Evolutionary conservation across 192 early-diverging fungal species (phyloP).

Genomic region (Coemansia asiatica): DNA sequence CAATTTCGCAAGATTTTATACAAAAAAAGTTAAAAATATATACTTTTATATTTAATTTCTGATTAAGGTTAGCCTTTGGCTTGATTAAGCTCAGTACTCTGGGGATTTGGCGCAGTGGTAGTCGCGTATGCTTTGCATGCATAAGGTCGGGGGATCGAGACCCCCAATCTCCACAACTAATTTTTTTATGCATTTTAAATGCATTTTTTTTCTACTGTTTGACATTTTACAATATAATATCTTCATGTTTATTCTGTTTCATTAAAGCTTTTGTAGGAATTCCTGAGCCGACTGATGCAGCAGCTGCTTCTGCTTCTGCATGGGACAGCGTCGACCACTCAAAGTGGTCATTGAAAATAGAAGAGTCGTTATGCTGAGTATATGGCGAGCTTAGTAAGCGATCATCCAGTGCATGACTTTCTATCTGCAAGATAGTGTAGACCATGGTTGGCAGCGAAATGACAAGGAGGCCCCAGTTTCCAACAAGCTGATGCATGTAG

Average conservation of each 20-base stretch:
- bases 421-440: slow-evolving; percentile 34
- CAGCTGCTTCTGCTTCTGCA: neutral
- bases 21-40: too few relatives aligned
- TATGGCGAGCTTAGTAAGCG: slow-evolving; percentile 22
- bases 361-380: slow-evolving; percentile 12
- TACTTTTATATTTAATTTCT: too few relatives aligned
- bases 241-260: neutral
- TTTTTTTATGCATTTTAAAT: too few relatives aligned
- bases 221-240: neutral
- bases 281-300: neutral
- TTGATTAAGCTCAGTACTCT: too few relatives aligned
- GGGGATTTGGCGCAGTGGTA: slow-evolving; percentile 13
- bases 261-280: neutral
- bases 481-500: slow-evolving; percentile 53
- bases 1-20: too few relatives aligned
- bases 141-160: slow-evolving; percentile 10
- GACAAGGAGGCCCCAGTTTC: slow-evolving; percentile 43
- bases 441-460: slow-evolving; percentile 42
- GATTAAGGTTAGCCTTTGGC: too few relatives aligned
- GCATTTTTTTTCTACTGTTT: neutral
- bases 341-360: slow-evolving; percentile 9
- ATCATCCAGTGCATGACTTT: slow-evolving; percentile 40
- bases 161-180: slow-evolving; percentile 5
- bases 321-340: slow-evolving; percentile 12
- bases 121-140: slow-evolving; percentile 11